Percentiles rank a stretch among this genome's conserved stretches.
phyloP scores from a whole-genome alignment of 1,139 yeast species.

The Magnusiomyces suaveolens region DNA sequence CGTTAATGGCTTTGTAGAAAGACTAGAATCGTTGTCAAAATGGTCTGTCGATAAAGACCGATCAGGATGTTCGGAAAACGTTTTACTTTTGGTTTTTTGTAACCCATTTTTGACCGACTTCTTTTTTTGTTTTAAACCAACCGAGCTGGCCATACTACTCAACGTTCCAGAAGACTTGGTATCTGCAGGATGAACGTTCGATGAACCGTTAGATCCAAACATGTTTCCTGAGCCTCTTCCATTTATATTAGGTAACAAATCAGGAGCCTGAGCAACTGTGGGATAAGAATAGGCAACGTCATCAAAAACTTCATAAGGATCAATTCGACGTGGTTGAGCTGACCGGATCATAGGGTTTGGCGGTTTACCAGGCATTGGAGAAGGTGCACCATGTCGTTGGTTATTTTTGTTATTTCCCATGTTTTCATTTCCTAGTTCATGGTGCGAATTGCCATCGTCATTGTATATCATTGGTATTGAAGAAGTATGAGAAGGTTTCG shows the following conservation, averaged over 20 bases:
- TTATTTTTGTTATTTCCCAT: not conserved
- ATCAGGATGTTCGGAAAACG: no score
- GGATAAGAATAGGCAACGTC: constrained; percentile 57
- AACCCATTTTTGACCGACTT: no score
- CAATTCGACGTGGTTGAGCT: constrained; percentile 23
- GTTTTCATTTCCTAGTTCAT: not conserved
- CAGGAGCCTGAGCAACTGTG: constrained; percentile 18
- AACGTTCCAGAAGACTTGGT: not conserved
- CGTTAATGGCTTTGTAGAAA: no score
- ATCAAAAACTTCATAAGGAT: constrained; percentile 67
- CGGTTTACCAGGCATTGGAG: not conserved
- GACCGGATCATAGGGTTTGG: not conserved
- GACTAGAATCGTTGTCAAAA: no score
- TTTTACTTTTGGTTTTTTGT: no score
- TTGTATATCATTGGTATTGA: not conserved
- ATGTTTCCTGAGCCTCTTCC: not conserved
- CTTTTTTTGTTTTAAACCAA: not conserved
- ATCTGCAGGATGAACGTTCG: not conserved
- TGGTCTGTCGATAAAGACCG: no score
- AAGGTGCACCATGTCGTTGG: not conserved
- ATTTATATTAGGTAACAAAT: not conserved
- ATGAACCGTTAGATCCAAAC: not conserved
- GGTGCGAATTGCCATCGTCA: not conserved
- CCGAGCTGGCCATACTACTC: not conserved
- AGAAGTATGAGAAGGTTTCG: not conserved